Evolutionary conservation across 306 rosid species (phyloP).

Genomic region (Glycine tomentella): DNA sequence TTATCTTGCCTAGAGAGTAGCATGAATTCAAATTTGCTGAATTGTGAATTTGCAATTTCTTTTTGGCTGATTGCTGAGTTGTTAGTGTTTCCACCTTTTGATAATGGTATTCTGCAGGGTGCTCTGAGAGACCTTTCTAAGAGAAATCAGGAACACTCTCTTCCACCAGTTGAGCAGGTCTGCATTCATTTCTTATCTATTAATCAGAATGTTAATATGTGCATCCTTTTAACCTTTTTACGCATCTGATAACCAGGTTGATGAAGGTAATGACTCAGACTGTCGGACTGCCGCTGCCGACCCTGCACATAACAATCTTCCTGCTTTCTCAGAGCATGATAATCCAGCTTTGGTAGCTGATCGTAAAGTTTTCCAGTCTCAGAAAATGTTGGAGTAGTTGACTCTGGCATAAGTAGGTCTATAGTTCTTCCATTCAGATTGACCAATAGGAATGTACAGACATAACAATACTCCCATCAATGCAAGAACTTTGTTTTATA

Average conservation of each 20-base stretch:
- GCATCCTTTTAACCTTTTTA: not conserved
- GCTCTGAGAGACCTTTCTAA: constrained; percentile 83
- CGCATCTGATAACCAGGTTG: constrained; percentile 56
- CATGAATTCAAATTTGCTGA: constrained; percentile 12
- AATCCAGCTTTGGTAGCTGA: constrained; percentile 64
- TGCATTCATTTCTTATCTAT: constrained; percentile 31
- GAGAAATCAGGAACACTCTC: constrained; percentile 67
- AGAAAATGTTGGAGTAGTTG: constrained; percentile 46
- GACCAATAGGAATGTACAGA: constrained; percentile 70
- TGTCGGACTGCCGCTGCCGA: constrained; percentile 50
- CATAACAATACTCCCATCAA: constrained; percentile 58
- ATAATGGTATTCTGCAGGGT: constrained; percentile 66
- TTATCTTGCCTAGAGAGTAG: not conserved
- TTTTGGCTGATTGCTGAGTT: not conserved
- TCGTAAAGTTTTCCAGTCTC: constrained; percentile 51
- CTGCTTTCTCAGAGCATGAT: constrained; percentile 63
- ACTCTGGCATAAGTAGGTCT: constrained; percentile 54
- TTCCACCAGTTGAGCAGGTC: constrained; percentile 63
- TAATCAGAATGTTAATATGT: constrained; percentile 27
- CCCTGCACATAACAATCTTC: constrained; percentile 50
- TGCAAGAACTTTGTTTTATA: constrained; percentile 49
- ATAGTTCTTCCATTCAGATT: constrained; percentile 51
- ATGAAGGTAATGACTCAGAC: constrained; percentile 65
- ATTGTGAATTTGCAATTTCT: constrained; percentile 34
- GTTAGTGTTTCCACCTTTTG: constrained; percentile 28